Conservation (phyloP, 2,329 filamentous ascomycete species). For the Microsporum ferrugineum region DNA sequence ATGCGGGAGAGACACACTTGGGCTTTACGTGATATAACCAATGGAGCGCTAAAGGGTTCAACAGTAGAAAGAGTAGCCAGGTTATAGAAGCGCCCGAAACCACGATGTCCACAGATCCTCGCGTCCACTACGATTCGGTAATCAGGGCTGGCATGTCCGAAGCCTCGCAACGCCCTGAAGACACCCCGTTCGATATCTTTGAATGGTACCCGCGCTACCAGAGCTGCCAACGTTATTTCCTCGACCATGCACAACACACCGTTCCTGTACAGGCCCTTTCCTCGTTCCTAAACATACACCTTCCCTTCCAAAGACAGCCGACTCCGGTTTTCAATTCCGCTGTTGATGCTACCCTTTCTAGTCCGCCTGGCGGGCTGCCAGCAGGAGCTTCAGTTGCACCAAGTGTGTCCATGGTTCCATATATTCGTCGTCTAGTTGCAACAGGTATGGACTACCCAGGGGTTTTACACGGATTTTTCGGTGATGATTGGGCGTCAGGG, state of each 20-base stretch:
- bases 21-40: background rate
- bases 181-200: conserved; percentile 52
- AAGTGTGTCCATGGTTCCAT: conserved; percentile 65
- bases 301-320: conserved; percentile 65
- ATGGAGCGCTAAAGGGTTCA: conserved; percentile 3
- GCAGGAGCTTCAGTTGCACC: conserved; percentile 28
- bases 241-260: conserved; percentile 80
- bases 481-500: conserved; percentile 77
- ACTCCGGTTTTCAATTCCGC: conserved; percentile 39
- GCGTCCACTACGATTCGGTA: conserved; percentile 25
- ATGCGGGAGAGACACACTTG: background rate
- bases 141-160: conserved; percentile 29
- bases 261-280: conserved; percentile 75
- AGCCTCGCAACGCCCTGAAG: conserved; percentile 27
- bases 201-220: conserved; percentile 89
- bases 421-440: conserved; percentile 77
- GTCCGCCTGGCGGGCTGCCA: conserved; percentile 35
- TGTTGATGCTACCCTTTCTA: conserved; percentile 18
- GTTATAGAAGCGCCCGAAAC: background rate
- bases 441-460: conserved; percentile 81
- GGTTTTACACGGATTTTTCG: conserved; percentile 91
- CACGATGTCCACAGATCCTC: conserved; percentile 9
- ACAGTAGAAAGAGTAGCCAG: conserved; percentile 1
- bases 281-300: conserved; percentile 79
- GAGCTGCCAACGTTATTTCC: conserved; percentile 79